Evolutionary conservation across 768 basidiomycete genomes (phyloP), one percentile per base, ranked within the genome.

Genomic region (Dentipellis fragilis): DNA sequence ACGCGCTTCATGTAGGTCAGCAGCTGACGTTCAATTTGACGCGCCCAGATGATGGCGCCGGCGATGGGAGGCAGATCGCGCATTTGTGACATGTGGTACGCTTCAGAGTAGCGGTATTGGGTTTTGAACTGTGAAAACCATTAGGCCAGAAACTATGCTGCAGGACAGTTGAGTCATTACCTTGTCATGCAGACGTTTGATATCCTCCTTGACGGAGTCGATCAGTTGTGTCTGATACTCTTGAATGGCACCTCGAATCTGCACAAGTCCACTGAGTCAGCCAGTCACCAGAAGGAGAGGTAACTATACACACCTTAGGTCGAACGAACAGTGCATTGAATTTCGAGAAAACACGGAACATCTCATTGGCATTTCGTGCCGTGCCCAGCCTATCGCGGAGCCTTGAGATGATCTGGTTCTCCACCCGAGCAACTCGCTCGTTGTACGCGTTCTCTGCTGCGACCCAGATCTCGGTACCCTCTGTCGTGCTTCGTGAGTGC

Each of bases 221-320:
- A 99, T 99, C 14, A 99, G 84, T 59, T 96, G 93, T 0, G 93
- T 97, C 69, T 98, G 96, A 64, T 98, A 98, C 69, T 98, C 96
- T 78, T 96, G 93, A 56, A 99, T 98, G 46, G 96, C 96, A 61
- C 96, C 95, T 57, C 93, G 87, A 70, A 95, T 95, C 90, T 93
- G 45, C 19, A 51, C 6, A 9, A 17, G 29, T 29, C 29, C 29
- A 29, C 35, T 10, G 14, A 10, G 29, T 53, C 14, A 49, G 56
- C 29, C 29, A 29, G 54, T 22, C 8, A 4, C 12, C 9, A 39
- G 1, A n/a, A 22, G 12, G 4, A 42, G 3, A n/a, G 35, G 11
- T 34, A 19, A 21, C 8, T 10, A 52, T 4, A 46, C 74, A 36
- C 46, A 93, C 93, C 83, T 97, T 96, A 9, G 93, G 94, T 57